Percentiles rank a stretch among this genome's conserved stretches.
phyloP scores from a whole-genome alignment of 352 stramenopile genomes.

The Pythium monospermum region DNA sequence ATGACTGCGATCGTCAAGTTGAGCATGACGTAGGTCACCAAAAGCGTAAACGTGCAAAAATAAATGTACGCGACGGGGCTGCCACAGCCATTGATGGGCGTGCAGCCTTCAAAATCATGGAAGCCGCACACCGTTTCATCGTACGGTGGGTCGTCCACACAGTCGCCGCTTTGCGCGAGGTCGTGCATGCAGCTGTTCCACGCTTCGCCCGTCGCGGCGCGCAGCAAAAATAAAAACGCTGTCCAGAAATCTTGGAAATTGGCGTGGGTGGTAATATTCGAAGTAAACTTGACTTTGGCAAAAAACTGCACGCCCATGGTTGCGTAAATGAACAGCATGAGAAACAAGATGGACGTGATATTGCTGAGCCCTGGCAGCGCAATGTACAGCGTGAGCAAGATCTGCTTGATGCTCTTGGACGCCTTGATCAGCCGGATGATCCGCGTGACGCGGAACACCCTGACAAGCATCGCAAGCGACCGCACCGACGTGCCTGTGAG shows the following conservation, averaged over 20 bases:
- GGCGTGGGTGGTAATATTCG: slow-evolving; percentile 78
- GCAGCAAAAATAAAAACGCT: slow-evolving; percentile 87
- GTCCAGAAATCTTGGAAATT: slow-evolving; percentile 92
- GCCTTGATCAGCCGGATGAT: slow-evolving; percentile 81
- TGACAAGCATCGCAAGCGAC: slow-evolving; percentile 84
- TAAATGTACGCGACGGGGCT: slow-evolving; percentile 59
- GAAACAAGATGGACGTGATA: slow-evolving; percentile 87
- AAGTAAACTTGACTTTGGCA: slow-evolving; percentile 68
- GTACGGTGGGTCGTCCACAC: slow-evolving; percentile 61
- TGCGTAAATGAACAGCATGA: slow-evolving; percentile 93
- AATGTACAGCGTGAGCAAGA: slow-evolving; percentile 90
- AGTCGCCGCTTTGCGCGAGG: slow-evolving; percentile 39
- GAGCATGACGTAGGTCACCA: slow-evolving; percentile 93
- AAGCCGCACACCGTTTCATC: slow-evolving; percentile 71
- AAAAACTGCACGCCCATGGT: slow-evolving; percentile 92
- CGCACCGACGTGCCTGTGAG: slow-evolving; percentile 51
- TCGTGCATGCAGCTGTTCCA: slow-evolving; percentile 94
- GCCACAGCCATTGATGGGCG: slow-evolving; percentile 75
- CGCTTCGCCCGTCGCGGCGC: slow-evolving; percentile 89
- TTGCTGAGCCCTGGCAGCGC: slow-evolving; percentile 87
- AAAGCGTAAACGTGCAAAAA: slow-evolving; percentile 85
- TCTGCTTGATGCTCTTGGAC: slow-evolving; percentile 84
- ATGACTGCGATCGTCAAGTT: slow-evolving; percentile 94
- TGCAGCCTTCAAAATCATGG: slow-evolving; percentile 55
- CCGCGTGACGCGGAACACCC: slow-evolving; percentile 88